A percentile compares a stretch with the other conserved stretches of the same genome.
phyloP scores from a whole-genome alignment of 495 filamentous ascomycete genomes.

The Penicillium coffeae region DNA sequence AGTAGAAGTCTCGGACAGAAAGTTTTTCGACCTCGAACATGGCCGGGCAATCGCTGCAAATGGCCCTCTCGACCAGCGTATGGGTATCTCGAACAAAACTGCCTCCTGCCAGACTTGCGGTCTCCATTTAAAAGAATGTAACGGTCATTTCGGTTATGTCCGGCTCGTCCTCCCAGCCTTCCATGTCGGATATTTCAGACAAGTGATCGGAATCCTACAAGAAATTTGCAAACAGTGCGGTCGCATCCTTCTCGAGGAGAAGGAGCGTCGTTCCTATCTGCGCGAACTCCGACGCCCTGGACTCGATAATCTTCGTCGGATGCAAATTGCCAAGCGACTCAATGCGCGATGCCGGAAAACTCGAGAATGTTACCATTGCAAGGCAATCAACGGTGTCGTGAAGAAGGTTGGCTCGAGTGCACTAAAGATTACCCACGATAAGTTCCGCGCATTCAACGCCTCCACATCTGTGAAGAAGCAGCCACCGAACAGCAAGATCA shows the following conservation, averaged over 20 bases:
- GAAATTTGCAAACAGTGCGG: constrained; percentile 81
- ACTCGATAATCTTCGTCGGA: constrained; percentile 79
- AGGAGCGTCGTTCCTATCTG: constrained; percentile 66
- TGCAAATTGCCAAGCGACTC: constrained; percentile 77
- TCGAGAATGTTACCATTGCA: constrained; percentile 71
- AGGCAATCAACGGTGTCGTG: constrained; percentile 78
- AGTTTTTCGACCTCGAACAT: constrained; percentile 81
- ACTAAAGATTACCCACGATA: constrained; percentile 90
- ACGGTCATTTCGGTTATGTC: constrained; percentile 93
- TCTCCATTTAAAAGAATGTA: constrained; percentile 70
- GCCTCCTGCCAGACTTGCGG: constrained; percentile 78
- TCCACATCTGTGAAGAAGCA: constrained; percentile 82
- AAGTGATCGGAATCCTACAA: constrained; percentile 82
- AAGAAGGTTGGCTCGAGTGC: constrained; percentile 74
- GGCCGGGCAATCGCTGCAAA: constrained; percentile 66
- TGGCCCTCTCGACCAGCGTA: constrained; percentile 79
- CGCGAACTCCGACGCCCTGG: constrained; percentile 74
- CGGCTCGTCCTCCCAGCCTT: constrained; percentile 85
- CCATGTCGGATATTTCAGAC: constrained; percentile 92
- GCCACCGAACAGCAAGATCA: constrained; percentile 69
- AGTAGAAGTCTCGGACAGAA: constrained; percentile 83
- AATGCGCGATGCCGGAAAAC: constrained; percentile 84
- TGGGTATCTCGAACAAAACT: constrained; percentile 82
- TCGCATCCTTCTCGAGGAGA: constrained; percentile 71
- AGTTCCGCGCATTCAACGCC: constrained; percentile 78